Evolutionary conservation across 2,329 filamentous ascomycete species (phyloP).

Genomic region (Aspergillus pseudotamarii): DNA sequence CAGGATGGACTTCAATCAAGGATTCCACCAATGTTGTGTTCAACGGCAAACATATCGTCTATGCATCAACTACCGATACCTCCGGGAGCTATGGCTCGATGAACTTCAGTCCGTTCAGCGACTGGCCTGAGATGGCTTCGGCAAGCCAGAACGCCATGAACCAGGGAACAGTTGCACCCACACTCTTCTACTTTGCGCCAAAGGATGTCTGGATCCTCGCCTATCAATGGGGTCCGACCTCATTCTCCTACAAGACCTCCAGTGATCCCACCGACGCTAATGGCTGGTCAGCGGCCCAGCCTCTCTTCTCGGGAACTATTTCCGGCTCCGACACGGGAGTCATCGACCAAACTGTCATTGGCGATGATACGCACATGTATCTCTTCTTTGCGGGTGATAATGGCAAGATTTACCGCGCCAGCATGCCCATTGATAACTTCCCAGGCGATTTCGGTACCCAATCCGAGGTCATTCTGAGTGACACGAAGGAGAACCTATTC

Average conservation of each 20-base stretch:
- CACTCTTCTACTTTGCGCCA: slow-evolving; percentile 64
- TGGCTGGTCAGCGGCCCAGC: slow-evolving; percentile 57
- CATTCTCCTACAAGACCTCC: slow-evolving; percentile 65
- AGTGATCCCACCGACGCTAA: slow-evolving; percentile 60
- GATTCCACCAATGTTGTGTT: slow-evolving; percentile 62
- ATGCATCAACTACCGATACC: slow-evolving; percentile 54
- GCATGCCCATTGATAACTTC: slow-evolving; percentile 65
- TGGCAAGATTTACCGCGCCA: slow-evolving; percentile 65
- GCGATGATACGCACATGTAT: slow-evolving; percentile 64
- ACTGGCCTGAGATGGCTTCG: slow-evolving; percentile 56
- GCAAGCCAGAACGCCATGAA: slow-evolving; percentile 58
- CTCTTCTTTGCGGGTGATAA: slow-evolving; percentile 71
- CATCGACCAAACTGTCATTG: slow-evolving; percentile 68
- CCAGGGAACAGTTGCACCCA: slow-evolving; percentile 57
- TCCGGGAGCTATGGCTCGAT: slow-evolving; percentile 59
- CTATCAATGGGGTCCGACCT: slow-evolving; percentile 64
- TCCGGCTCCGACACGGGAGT: slow-evolving; percentile 53
- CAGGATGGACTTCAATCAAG: slow-evolving; percentile 62
- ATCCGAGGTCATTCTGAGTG: slow-evolving; percentile 55
- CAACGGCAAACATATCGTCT: slow-evolving; percentile 64
- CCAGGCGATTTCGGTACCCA: slow-evolving; percentile 61
- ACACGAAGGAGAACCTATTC: slow-evolving; percentile 61
- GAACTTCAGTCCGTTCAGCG: slow-evolving; percentile 58
- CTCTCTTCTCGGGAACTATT: slow-evolving; percentile 61
- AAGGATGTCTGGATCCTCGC: slow-evolving; percentile 66